Percentiles rank a stretch among this genome's conserved stretches.
These are phyloP conservation scores for Flaveria linearis DNA, from an alignment of 129 eudicot genomes.

Conservation along the genomic window DNA sequence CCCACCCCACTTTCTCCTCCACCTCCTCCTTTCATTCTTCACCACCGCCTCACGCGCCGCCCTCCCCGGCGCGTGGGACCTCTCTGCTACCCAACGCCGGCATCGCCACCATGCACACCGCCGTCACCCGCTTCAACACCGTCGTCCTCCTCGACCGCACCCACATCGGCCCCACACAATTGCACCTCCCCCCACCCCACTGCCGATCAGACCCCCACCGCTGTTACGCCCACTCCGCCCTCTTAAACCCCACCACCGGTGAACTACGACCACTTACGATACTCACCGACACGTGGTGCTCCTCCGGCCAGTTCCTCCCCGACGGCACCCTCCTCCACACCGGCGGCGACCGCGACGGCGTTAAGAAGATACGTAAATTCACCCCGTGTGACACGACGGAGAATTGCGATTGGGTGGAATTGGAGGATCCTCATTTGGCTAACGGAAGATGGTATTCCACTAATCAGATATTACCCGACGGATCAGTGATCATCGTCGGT, in stretches of 20 bases:
- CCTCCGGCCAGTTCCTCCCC: constrained; percentile 86
- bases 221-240: constrained; percentile 71
- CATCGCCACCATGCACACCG: constrained; percentile 93
- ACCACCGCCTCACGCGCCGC: constrained; percentile 38
- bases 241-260: constrained; percentile 44
- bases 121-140: constrained; percentile 78
- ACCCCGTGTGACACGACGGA: constrained; percentile 47
- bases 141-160: constrained; percentile 85
- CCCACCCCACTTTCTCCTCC: constrained; percentile 20
- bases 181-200: neutral
- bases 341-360: constrained; percentile 72
- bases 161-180: constrained; percentile 49
- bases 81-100: constrained; percentile 68
- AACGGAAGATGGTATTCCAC: constrained; percentile 81
- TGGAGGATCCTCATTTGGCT: constrained; percentile 42
- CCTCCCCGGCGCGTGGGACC: constrained; percentile 84
- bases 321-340: constrained; percentile 86
- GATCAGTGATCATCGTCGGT: constrained; percentile 63
- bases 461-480: constrained; percentile 68
- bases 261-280: constrained; percentile 53
- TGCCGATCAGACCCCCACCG: constrained; percentile 25
- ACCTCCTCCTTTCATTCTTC: constrained; percentile 15
- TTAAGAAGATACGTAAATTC: constrained; percentile 56
- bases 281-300: constrained; percentile 90
- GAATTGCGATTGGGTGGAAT: constrained; percentile 71